Conservation (phyloP, 2,329 filamentous ascomycete genomes). For the Aspergillus sp. region DNA sequence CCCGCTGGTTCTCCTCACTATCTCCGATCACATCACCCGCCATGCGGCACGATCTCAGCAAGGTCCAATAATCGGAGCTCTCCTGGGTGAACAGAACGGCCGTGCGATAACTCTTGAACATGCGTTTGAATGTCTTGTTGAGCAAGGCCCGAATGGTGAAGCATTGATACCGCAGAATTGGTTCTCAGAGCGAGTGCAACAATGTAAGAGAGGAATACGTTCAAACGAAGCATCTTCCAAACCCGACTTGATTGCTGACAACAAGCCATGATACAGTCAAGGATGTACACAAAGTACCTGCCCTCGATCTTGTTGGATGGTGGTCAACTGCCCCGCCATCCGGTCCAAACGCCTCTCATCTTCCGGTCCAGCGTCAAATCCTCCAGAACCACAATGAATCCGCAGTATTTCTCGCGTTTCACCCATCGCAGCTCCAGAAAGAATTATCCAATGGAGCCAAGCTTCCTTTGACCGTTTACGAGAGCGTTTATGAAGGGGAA, state of each 20-base stretch:
- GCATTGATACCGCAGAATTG: conserved; percentile 63
- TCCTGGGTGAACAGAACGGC: conserved; percentile 89
- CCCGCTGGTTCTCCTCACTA: conserved; percentile 89
- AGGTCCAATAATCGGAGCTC: conserved; percentile 75
- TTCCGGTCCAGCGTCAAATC: conserved; percentile 75
- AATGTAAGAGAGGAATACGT: conserved; percentile 57
- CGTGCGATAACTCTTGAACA: conserved; percentile 88
- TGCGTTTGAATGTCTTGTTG: conserved; percentile 75
- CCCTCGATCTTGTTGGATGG: conserved; percentile 86
- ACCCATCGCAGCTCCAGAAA: conserved; percentile 56
- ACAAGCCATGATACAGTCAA: conserved; percentile 56
- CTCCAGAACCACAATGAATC: conserved; percentile 75
- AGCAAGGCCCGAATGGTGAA: conserved; percentile 48
- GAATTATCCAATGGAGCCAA: conserved; percentile 64
- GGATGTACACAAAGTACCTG: conserved; percentile 77
- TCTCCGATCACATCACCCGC: conserved; percentile 93
- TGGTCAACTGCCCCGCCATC: conserved; percentile 71
- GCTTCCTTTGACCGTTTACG: conserved; percentile 86
- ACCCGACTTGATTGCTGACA: background rate
- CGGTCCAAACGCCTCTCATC: conserved; percentile 63
- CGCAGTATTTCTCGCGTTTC: conserved; percentile 81
- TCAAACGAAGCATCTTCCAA: too few relatives aligned
- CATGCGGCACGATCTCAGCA: conserved; percentile 72
- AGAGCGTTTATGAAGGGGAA: conserved; percentile 73
- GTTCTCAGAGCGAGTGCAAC: conserved; percentile 74